Base-by-base conservation (phyloP, 148 eudicot species). In the Polygonum aviculare region DNA sequence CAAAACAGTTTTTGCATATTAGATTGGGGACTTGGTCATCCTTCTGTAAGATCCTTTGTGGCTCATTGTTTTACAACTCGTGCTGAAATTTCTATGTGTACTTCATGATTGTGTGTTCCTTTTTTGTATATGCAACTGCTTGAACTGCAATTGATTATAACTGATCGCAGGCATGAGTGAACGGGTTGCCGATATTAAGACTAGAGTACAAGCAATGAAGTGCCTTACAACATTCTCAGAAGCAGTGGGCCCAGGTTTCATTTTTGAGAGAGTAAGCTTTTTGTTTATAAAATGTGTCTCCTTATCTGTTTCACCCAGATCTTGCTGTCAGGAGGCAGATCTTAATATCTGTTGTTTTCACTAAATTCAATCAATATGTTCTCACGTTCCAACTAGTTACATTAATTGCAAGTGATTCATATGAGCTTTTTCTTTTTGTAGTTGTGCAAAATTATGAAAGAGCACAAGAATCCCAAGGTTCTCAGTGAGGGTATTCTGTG, bases 391-490 rank as follows among this genome's bases (percentile, higher is more conserved):
- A 62, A 62, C 39, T 57, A 22, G 39, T 2, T 60, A 8, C 12
- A 14, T 60, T 21, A 60, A 33, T 6, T 60, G 67, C 44, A 33
- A 67, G 19, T 67, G 72, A 36, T 35, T 7, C 51, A 54, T 49
- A 38, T 40, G 5, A 8, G 22, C n/a, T 40, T 76, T 76, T 52
- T 39, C 73, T 72, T 75, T 69, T 60, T 82, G 55, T 84, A 96
- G 99, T 82, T 93, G 50, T 91, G 81, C 77, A 96, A 87, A 83
- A 89, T 96, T 78, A 91, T 93, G 90, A 96, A 96, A 86, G 98
- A 96, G 81, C 99, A 96, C 86, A 96, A 93, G 86, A 93, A 96
- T 84, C 99, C 99, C 1, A 96, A 96, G 88, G 99, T 96, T 78
- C 97, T 93, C 39, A 96, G 98, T 73, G 99, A 96, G 86, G 97